Evolutionary conservation across 2,329 filamentous ascomycete species (phyloP).

Genomic region (Rhinocladiella similis): DNA sequence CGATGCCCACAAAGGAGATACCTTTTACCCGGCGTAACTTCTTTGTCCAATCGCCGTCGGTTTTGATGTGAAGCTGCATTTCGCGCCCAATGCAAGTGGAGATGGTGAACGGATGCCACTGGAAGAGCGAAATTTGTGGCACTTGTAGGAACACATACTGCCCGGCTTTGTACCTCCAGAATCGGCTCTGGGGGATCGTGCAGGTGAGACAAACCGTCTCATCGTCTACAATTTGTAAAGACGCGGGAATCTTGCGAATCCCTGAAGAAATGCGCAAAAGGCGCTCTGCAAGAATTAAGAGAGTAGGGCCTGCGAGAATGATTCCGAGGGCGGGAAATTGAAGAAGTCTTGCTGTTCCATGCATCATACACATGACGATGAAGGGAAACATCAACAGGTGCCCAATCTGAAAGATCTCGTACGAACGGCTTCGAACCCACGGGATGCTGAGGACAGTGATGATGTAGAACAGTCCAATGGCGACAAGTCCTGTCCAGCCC

Average conservation of each 20-base stretch:
- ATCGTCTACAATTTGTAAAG: too few relatives aligned
- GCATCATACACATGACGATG: conserved; percentile 54
- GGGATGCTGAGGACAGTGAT: too few relatives aligned
- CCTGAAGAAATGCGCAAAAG: too few relatives aligned
- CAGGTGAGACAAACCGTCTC: too few relatives aligned
- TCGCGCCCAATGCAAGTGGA: conserved; percentile 55
- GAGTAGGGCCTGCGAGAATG: too few relatives aligned
- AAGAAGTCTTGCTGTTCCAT: conserved; percentile 39
- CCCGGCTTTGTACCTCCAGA: conserved; percentile 58
- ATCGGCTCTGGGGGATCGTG: conserved; percentile 45
- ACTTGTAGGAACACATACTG: conserved; percentile 61
- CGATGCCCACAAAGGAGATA: conserved; percentile 53
- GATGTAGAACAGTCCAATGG: too few relatives aligned
- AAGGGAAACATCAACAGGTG: conserved; percentile 62
- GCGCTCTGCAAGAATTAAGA: too few relatives aligned
- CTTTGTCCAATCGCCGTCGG: conserved; percentile 58
- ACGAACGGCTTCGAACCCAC: conserved; percentile 40
- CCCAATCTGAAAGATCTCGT: conserved; percentile 58
- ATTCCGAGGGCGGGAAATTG: too few relatives aligned
- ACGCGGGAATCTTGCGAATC: too few relatives aligned
- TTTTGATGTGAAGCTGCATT: conserved; percentile 60
- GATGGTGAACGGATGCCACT: conserved; percentile 63
- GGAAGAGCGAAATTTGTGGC: conserved; percentile 53
- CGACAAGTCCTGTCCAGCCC: too few relatives aligned
- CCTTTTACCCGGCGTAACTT: conserved; percentile 45